Base-by-base conservation (phyloP, 257 asterid genomes). In the Misopates orontium region DNA sequence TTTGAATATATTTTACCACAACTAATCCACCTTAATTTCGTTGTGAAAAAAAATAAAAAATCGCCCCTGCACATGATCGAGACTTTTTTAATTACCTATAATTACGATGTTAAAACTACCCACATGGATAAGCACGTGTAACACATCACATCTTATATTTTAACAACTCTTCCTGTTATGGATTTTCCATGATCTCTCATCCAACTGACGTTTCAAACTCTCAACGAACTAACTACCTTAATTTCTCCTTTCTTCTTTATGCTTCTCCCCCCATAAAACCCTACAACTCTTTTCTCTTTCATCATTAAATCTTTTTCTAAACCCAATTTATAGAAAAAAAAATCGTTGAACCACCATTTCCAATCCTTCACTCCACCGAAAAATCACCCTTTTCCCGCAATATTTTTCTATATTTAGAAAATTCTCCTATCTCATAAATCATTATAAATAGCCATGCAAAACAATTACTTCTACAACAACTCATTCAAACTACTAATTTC, bases 371-470 rank as follows among this genome's bases (percentile, higher is more conserved):
- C 74, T 73, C 79, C 82, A 77, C 86, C 79, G 79, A 77, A 72
- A 75, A 36, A 20, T 39, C 55, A 41, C 80, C 52, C 49, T 56
- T 63, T 72, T 74, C 51, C 78, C 60, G 45, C 60, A 54, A 17
- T 0, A 36, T 4, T 32, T 65, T 76, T 63, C 86, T 78, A 76
- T 76, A 58, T 76, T 63, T 84, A 70, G 80, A 25, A 69, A 36
- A 1, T 45, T n/a, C 22, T 31, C 42, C 60, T 59, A 59, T 49
- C 80, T 15, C 20, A 51, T 60, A 67, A 9, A 10, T 64, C 62
- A 44, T 47, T 81, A 84, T 81, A 84, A 80, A 79, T 81, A 76
- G 23, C 60, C 71, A 68, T 64, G 70, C 73, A 62, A n/a, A 25
- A 14, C 56, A 61, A 56, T 22, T 36, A 16, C 53, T 11, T 22